Evolutionary conservation across 192 early-diverging fungal genomes (phyloP).

Genomic region (Rhizoclosmatium globosum): DNA sequence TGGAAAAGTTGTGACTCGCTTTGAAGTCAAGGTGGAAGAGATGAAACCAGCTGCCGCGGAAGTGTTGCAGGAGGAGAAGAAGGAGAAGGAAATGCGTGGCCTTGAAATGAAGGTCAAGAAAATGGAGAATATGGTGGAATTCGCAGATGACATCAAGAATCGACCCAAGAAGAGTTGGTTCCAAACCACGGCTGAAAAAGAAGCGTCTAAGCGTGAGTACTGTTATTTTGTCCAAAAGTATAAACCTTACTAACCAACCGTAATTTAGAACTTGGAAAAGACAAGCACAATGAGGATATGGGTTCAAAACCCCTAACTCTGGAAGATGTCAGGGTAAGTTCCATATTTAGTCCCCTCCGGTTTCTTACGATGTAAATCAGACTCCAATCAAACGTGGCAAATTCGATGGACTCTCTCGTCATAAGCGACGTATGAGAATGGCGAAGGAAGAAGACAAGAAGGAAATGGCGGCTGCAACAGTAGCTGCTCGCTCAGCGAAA

Average conservation of each 20-base stretch:
- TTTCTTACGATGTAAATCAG: background rate
- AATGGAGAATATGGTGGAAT: conserved; percentile 82
- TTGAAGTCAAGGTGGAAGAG: conserved; percentile 72
- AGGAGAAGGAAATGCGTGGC: conserved; percentile 79
- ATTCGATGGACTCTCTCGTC: conserved; percentile 55
- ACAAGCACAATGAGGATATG: conserved; percentile 41
- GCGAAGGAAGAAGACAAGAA: conserved; percentile 55
- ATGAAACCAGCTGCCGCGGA: conserved; percentile 61
- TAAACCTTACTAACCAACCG: too few species aligned
- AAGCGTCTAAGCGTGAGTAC: conserved; percentile 61
- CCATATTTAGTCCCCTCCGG: background rate
- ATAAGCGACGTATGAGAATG: conserved; percentile 51
- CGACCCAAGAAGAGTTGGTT: conserved; percentile 96
- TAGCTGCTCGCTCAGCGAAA: conserved; percentile 49
- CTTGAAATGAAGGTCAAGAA: conserved; percentile 94
- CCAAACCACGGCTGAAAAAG: conserved; percentile 81
- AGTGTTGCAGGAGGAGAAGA: conserved; percentile 61
- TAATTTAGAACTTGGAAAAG: conserved; percentile 39
- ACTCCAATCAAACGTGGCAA: conserved; percentile 46
- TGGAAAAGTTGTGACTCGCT: conserved; percentile 77
- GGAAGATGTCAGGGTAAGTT: conserved; percentile 28
- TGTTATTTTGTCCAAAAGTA: background rate
- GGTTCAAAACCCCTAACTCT: conserved; percentile 4
- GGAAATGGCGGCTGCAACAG: conserved; percentile 42
- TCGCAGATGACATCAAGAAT: conserved; percentile 86